phyloP scores from a whole-genome alignment of 116 monocot species.

The Papilionanthe hybrid region DNA sequence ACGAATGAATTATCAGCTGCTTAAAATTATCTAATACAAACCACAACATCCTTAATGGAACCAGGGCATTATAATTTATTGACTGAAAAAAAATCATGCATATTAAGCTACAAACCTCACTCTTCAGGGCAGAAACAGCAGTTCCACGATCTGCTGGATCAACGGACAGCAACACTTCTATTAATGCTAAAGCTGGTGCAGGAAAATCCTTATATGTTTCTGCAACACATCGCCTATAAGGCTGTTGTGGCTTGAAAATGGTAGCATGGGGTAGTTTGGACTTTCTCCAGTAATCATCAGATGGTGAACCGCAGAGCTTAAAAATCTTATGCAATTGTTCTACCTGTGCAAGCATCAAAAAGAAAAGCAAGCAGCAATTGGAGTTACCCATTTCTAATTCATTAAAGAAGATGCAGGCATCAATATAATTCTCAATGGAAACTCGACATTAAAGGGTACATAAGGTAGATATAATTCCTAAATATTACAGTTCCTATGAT shows the following conservation, averaged over 20 bases:
- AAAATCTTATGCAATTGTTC: slow-evolving; percentile 98
- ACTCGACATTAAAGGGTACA: too few species aligned
- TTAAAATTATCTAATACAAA: too few species aligned
- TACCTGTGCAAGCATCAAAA: slow-evolving; percentile 37
- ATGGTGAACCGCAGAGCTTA: slow-evolving; percentile 98
- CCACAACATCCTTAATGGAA: too few species aligned
- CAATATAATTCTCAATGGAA: too few species aligned
- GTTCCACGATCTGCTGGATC: slow-evolving; percentile 84
- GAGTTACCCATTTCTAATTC: too few species aligned
- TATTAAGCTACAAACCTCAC: slow-evolving; percentile 49
- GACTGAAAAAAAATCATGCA: background rate
- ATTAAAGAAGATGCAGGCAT: too few species aligned
- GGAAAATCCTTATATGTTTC: slow-evolving; percentile 88
- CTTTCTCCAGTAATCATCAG: slow-evolving; percentile 93
- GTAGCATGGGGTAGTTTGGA: slow-evolving; percentile 94
- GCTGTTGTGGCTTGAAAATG: slow-evolving; percentile 95
- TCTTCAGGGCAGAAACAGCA: slow-evolving; percentile 67
- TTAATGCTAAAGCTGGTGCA: slow-evolving; percentile 50
- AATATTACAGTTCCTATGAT: too few species aligned
- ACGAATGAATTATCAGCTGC: too few species aligned
- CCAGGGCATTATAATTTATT: too few species aligned
- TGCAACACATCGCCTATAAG: slow-evolving; percentile 65
- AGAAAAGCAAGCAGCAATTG: background rate
- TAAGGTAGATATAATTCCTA: too few species aligned
- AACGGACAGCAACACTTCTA: slow-evolving; percentile 77